Base-by-base conservation (phyloP, 768 basidiomycete species). In the Neoboletus brunneissimus region DNA sequence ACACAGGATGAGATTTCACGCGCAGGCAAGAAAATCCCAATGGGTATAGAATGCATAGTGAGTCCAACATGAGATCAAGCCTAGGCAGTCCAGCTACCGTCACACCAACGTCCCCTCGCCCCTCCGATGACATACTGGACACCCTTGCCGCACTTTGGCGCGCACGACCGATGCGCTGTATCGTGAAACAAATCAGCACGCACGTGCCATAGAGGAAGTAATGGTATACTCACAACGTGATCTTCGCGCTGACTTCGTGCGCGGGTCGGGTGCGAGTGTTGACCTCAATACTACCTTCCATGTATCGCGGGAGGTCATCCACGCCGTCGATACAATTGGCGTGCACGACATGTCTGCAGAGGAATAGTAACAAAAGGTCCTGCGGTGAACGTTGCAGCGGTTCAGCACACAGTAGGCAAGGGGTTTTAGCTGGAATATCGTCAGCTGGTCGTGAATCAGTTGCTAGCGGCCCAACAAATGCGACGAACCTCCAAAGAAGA, bases 301-400 rank as follows among this genome's bases (percentile, higher is more conserved):
- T 78, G 54, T 83, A 81, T 22, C 76, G 73, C 0, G 88, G 86
- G 9, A 94, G 75, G 3, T 82, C 74, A 37, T 86, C 84, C 6
- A 78, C 79, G 11, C 86, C 84, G n/a, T 77, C 82, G 1, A 88
- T 82, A 62, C 94, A 96, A 9, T 77, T 74, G 0, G 88, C 87
- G 65, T 97, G 94, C 0, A 94, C 88, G 45, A 89, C 81, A 66
- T 97, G 94, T 34, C 91, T 86, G 70, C 94, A 97, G 11, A 97
- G 76, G 72, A 91, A 97, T 29, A 94, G 71, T 4, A 97, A 68
- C 4, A 83, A 66, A n/a, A 91, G 75, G 4, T 81, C 76, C 43
- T 86, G 81, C 2, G 85, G 78, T 11, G 74, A 76, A 50, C 84
- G 81, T 51, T 81, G 81, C 38, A 92, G 69, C 0, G 84, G 76